Conservation (phyloP, 2,329 filamentous ascomycete genomes). For the Fusarium robinianum region DNA sequence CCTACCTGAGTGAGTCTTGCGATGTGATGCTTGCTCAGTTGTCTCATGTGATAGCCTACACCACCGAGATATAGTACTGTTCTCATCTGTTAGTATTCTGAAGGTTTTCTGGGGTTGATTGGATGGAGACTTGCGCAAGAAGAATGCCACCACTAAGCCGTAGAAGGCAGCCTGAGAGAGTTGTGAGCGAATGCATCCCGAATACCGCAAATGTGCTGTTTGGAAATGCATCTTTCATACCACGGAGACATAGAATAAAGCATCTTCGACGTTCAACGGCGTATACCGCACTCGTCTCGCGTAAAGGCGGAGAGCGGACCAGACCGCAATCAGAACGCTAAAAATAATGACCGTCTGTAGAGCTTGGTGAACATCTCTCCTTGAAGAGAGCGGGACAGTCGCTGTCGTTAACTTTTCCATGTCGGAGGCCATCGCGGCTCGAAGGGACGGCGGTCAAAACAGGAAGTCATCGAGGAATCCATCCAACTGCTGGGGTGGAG, state of each 20-base stretch:
- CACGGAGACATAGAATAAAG: conserved; percentile 22
- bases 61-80: conserved; percentile 20
- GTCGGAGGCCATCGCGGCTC: conserved; percentile 4
- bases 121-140: conserved; percentile 5
- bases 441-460: no score
- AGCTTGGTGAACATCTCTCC: conserved; percentile 12
- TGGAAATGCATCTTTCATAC: conserved; percentile 7
- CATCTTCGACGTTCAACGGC: conserved; percentile 17
- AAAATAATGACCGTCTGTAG: conserved; percentile 19
- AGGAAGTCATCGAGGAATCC: no score
- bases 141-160: conserved; percentile 16
- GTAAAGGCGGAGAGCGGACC: conserved; percentile 14
- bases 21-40: conserved; percentile 12
- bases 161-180: conserved; percentile 13
- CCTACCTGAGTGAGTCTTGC: conserved; percentile 21
- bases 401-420: conserved; percentile 11
- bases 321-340: conserved; percentile 16
- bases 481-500: not conserved
- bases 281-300: conserved; percentile 14
- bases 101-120: no score
- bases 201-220: not conserved
- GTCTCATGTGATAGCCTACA: conserved; percentile 20
- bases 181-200: not conserved
- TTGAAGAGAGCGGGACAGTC: conserved; percentile 5
- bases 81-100: not conserved